These are phyloP conservation scores for Yarrowia alimentaria DNA, from an alignment of 805 yeast species.

Conservation along the genomic window DNA sequence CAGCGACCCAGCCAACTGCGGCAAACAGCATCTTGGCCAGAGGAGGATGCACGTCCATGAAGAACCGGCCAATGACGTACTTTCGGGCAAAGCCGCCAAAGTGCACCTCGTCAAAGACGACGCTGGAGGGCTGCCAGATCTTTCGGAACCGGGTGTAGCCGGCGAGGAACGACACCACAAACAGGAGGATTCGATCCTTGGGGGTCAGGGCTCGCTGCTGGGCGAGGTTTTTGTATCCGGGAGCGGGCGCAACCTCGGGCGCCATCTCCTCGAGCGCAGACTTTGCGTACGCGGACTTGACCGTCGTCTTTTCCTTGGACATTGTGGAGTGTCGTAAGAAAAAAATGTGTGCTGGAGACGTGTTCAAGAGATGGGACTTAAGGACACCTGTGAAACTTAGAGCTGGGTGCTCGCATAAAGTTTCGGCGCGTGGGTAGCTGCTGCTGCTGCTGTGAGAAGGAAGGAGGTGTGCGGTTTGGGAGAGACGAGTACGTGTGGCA, in stretches of 20 bases:
- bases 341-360: slow-evolving; percentile 23
- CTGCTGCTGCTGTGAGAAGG: too few species aligned
- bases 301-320: slow-evolving; percentile 24
- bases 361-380: too few species aligned
- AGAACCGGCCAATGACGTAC: slow-evolving; percentile 63
- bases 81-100: slow-evolving; percentile 95
- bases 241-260: slow-evolving; percentile 14
- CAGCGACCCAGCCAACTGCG: slow-evolving; percentile 51
- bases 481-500: too few species aligned
- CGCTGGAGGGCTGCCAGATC: slow-evolving; percentile 69
- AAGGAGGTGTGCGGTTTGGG: too few species aligned
- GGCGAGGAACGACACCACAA: slow-evolving; percentile 51
- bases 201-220: slow-evolving; percentile 20
- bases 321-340: slow-evolving; percentile 16
- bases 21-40: slow-evolving; percentile 60
- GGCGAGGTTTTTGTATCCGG: slow-evolving; percentile 23
- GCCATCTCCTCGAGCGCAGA: slow-evolving; percentile 28
- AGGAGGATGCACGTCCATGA: slow-evolving; percentile 74
- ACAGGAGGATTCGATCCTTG: slow-evolving; percentile 33
- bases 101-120: slow-evolving; percentile 83
- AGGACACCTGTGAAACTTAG: slow-evolving; percentile 26
- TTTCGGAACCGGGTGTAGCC: slow-evolving; percentile 57
- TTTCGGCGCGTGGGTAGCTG: too few species aligned
- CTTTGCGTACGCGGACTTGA: slow-evolving; percentile 16
- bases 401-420: slow-evolving; percentile 24